Evolutionary conservation across 2,329 filamentous ascomycete species (phyloP).

Genomic region (Talaromyces funiculosus): DNA sequence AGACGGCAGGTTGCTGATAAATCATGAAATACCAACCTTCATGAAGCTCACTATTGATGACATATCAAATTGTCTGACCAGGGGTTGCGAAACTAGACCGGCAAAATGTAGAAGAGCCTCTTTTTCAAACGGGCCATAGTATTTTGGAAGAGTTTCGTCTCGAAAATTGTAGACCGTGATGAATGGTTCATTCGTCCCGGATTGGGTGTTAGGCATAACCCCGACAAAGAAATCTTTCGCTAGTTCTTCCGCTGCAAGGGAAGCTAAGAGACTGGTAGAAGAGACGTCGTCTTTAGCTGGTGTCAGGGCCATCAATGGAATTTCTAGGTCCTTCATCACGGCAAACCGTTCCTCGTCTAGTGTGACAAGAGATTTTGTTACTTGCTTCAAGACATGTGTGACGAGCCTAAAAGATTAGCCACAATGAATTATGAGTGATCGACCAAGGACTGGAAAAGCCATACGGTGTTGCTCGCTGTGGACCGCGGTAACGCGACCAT

Average conservation of each 20-base stretch:
- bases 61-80: slow-evolving; percentile 4
- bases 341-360: slow-evolving; percentile 6
- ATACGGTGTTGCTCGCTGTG: slow-evolving; percentile 6
- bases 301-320: slow-evolving; percentile 4
- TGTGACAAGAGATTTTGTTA: not conserved
- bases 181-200: not conserved
- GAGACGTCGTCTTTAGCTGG: not conserved
- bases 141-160: slow-evolving; percentile 6
- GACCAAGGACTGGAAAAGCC: not conserved
- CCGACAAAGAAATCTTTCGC: slow-evolving; percentile 7
- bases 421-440: no score
- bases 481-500: slow-evolving; percentile 11
- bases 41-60: slow-evolving; percentile 7
- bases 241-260: slow-evolving; percentile 5
- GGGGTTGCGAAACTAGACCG: not conserved
- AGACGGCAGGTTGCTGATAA: not conserved
- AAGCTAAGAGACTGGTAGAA: not conserved
- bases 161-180: slow-evolving; percentile 3
- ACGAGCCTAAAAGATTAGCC: not conserved
- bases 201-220: not conserved
- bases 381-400: slow-evolving; percentile 7
- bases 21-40: not conserved
- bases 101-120: slow-evolving; percentile 2
- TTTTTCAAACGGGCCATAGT: slow-evolving; percentile 3
- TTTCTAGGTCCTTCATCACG: slow-evolving; percentile 2